These are phyloP conservation scores for Heliamphora pulchella DNA, from an alignment of 179 eudicot genomes.

Conservation along the genomic window DNA sequence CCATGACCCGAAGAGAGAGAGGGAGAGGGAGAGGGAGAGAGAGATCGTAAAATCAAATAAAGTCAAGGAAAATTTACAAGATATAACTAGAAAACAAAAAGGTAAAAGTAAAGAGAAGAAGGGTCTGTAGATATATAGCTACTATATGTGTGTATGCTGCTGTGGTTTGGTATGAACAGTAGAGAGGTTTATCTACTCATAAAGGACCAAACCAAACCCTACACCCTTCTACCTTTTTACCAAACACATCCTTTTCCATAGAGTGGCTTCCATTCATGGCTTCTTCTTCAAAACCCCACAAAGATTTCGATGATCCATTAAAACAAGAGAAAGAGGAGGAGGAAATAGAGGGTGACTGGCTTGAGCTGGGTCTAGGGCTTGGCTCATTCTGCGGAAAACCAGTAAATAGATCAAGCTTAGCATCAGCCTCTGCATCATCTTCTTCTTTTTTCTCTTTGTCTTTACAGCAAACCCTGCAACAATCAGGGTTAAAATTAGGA, in stretches of 20 bases:
- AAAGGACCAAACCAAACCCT: conserved; percentile 9
- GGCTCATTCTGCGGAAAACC: background rate
- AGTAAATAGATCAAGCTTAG: background rate
- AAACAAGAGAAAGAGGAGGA: background rate
- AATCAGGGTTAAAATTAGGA: conserved; percentile 6
- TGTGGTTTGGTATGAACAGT: background rate
- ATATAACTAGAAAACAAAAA: background rate
- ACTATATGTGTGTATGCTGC: too few relatives aligned
- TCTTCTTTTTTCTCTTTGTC: background rate
- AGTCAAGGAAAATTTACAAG: too few relatives aligned
- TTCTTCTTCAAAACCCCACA: conserved; percentile 4
- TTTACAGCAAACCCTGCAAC: background rate
- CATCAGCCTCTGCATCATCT: background rate
- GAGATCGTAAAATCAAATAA: background rate
- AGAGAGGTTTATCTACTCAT: background rate
- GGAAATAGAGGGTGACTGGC: background rate
- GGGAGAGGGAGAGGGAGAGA: background rate
- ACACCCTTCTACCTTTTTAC: background rate
- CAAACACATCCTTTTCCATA: background rate
- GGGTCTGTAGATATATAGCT: too few relatives aligned
- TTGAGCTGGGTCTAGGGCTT: conserved; percentile 4
- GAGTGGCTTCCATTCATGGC: background rate
- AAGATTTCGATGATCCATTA: background rate
- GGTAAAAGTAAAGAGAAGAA: background rate
- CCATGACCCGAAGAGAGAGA: background rate